Conservation (phyloP, 2,329 filamentous ascomycete species). For the Fusarium odoratissimum region DNA sequence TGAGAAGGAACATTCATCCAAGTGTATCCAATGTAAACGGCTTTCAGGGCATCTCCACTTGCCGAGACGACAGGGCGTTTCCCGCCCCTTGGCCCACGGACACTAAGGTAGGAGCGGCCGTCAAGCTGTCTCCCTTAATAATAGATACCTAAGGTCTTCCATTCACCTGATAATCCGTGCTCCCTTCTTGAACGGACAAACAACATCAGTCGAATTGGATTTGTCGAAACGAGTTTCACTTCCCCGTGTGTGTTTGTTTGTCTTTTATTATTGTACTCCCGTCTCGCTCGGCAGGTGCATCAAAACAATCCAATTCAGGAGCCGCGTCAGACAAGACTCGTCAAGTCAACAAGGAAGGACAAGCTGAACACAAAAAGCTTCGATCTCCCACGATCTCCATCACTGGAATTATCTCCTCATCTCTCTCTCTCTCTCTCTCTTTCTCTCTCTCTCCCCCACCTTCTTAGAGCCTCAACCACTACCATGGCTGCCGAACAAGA, state of each 20-base stretch:
- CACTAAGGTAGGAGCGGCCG: background rate
- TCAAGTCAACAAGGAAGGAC: background rate
- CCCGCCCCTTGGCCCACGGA: conserved; percentile 3
- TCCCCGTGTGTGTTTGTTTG: conserved; percentile 35
- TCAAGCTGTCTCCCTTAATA: conserved; percentile 23
- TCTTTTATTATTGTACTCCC: conserved; percentile 3
- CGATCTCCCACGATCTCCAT: background rate
- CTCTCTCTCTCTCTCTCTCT: background rate
- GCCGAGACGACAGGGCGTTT: conserved; percentile 15
- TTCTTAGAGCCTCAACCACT: background rate
- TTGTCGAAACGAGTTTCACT: conserved; percentile 12
- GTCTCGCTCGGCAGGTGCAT: conserved; percentile 14
- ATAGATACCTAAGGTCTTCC: background rate
- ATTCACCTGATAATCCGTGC: background rate
- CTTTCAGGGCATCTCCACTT: conserved; percentile 25
- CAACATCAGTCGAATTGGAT: background rate
- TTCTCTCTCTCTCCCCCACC: background rate
- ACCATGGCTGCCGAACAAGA: conserved; percentile 49
- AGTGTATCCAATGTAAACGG: conserved; percentile 1
- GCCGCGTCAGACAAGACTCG: conserved; percentile 27
- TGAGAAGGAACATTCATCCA: background rate
- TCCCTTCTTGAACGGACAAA: conserved; percentile 8
- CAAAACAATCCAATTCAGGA: conserved; percentile 15
- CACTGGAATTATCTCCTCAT: background rate
- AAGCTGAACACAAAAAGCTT: conserved; percentile 10